Base-by-base conservation (phyloP, 352 stramenopile species). In the Pythium apleroticum region DNA sequence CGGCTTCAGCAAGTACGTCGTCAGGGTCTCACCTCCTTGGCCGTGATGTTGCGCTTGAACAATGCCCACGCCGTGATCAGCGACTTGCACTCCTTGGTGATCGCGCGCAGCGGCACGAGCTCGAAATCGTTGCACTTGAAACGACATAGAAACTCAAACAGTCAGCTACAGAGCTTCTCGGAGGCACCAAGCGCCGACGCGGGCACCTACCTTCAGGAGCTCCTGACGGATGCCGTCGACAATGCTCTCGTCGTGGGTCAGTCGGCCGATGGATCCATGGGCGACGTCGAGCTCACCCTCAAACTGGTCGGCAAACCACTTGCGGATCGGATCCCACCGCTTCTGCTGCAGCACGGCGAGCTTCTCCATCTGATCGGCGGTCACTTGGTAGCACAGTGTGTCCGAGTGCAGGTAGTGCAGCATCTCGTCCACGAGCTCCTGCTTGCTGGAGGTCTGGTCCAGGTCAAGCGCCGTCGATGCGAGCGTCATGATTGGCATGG, bases 71-170 rank as follows among this genome's bases (percentile, higher is more conserved):
- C 84, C 28, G 85, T 88, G 72, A 93, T 93, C 45, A 95, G 74
- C 57, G 87, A 95, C 85, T 96, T 96, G 83, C 86, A 93, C 69
- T 96, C 86, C 60, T 91, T 93, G 4, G 87, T 93, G 50, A 90
- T 76, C 22, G 74, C 76, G 20, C 86, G 81, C 60, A 94, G 80
- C 30, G 80, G 73, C 33, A 90, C 83, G 24, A 96, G 74, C 66
- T 96, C 81, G 63, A 90, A 95, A 24, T 88, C 70, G 41, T 77
- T 76, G 52, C 90, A 66, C 85, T 93, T n/a, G n/a, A 72, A 17
- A 39, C 30, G 30, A 33, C 15, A 45, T 20, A 25, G 17, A 63
- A 4, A 25, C 6, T 25, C n/a, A n/a, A 24, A 48, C 15, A 48
- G 33, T 41, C 8, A 41, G 33, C 12, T 17, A 17, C 33, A 12